Evolutionary conservation across 2,329 filamentous ascomycete genomes (phyloP), one percentile per base, ranked within the genome.

Genomic region (Curvularia hawaiiensis): DNA sequence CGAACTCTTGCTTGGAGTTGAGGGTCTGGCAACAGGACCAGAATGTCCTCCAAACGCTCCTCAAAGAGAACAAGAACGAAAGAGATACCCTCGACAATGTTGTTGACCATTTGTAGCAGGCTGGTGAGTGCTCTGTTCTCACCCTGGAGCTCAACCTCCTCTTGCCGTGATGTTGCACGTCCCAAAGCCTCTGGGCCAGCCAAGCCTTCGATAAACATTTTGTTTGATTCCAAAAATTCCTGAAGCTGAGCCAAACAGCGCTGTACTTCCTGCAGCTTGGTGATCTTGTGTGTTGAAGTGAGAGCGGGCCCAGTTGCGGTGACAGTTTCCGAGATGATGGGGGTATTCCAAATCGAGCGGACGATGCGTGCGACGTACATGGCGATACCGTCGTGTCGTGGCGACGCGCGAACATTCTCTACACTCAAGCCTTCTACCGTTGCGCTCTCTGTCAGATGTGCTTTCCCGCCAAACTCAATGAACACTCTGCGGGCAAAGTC

Each of bases 21-120:
- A 3, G 90, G 61, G 44, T 67, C 89, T 8, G 92, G 87, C 5
- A 99, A 82, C 4, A 90, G 83, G 5, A 87, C 80, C 63, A 93
- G 88, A 46, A 98, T 97, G 60, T 99, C 94, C 43, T 92, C 87
- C 4, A 97, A 88, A 11, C 90, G 88, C 80, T 99, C 94, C 64
- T 98, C 94, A 60, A 98, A 98, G 1, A 99, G 83, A 72, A 97
- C 95, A 22, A 94, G 83, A 4, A 97, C 92, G 68, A 99, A 99
- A 0, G 94, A 96, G 50, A 99, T 97, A 4, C 95, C 95, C 75
- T 99, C 95, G 8, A 95, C 93, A 39, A 97, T 95, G 74, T 92
- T 92, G 53, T 89, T 88, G 75, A 97, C 91, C 24, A 99, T 82
- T 63, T 90, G 88, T 61, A 96, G 86, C 48, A 99, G 80, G 2